Evolutionary conservation across 306 rosid species (phyloP).

Genomic region (Quercus aquifolioides): DNA sequence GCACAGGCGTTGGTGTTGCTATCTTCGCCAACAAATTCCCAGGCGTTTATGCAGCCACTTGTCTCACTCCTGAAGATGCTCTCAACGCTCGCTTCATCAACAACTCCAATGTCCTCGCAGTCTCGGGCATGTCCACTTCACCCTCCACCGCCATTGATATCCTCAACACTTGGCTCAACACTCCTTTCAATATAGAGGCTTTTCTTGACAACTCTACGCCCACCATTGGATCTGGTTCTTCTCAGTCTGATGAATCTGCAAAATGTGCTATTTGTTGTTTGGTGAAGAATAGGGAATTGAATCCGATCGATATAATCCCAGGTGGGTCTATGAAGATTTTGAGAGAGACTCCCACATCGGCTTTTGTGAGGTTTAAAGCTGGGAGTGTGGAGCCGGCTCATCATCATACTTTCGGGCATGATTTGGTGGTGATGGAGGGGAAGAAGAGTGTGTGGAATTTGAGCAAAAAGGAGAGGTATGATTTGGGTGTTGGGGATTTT

Average conservation of each 20-base stretch:
- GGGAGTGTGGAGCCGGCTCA: constrained; percentile 94
- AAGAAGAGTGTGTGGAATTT: constrained; percentile 88
- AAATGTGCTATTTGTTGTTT: constrained; percentile 65
- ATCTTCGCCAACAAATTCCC: constrained; percentile 93
- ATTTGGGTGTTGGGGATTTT: constrained; percentile 66
- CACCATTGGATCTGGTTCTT: constrained; percentile 38
- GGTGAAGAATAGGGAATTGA: constrained; percentile 57
- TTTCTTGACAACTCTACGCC: constrained; percentile 64
- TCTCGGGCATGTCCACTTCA: constrained; percentile 69
- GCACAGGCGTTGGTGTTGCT: constrained; percentile 86
- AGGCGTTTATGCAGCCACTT: constrained; percentile 66
- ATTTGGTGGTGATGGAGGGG: constrained; percentile 72
- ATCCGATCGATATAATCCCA: constrained; percentile 65
- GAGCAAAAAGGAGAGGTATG: constrained; percentile 61
- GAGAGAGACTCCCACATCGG: constrained; percentile 80
- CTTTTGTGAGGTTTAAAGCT: constrained; percentile 69
- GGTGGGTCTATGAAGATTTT: constrained; percentile 88
- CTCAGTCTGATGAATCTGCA: neutral
- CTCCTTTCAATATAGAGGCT: constrained; percentile 62
- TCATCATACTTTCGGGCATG: constrained; percentile 88
- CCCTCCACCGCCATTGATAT: constrained; percentile 55
- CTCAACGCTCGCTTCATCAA: constrained; percentile 74
- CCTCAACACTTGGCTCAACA: constrained; percentile 65
- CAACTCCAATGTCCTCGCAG: constrained; percentile 85
- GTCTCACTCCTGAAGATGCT: constrained; percentile 63